Base-by-base conservation (phyloP, 1,284 basidiomycete species). In the Austroboletus niveus region DNA sequence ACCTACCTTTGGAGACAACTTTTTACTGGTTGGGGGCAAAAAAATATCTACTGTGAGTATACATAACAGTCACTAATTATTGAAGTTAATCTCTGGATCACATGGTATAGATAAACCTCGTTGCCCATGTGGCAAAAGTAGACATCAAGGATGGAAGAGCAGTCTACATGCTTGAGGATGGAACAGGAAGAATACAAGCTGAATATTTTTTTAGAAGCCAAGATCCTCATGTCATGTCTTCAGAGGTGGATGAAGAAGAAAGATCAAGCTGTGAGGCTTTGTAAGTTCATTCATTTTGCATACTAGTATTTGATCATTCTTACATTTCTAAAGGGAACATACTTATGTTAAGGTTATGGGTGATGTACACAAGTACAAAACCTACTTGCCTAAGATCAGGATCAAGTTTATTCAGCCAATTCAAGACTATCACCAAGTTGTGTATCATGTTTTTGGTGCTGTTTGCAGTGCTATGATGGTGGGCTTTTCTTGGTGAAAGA, bases 181-280 rank as follows among this genome's bases (percentile, higher is more conserved):
- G 69, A 14, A 71, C 65, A 45, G 65, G 65, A 12, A 57, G 39
- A 9, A 64, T 70, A 36, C 6, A 4, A 20, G 69, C 52, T 31
- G 34, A 46, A 0, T 56, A 49, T 27, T n/a, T 12, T 0, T 24
- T 60, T n/a, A 8, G 10, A 15, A 55, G 46, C 5, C 7, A 55
- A 0, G 47, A 31, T 15, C 34, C 34, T 14, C 11, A 35, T 12
- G 12, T 14, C 9, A n/a, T 17, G 9, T 36, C 48, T 42, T 7
- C 7, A 45, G 51, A 56, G 34, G 42, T 9, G 36, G 62, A 60
- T 39, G 31, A 54, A 15, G 34, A 50, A 11, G 64, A 69, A 39
- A 48, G 0, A 6, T 5, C 30, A 12, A 50, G 32, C 30, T 53
- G 3, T 20, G 0, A 1, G 6, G 41, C 55, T 22, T 34, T 65